These are phyloP conservation scores for Exophiala aquamarina DNA, from an alignment of 2,329 filamentous ascomycete species.

Conservation along the genomic window DNA sequence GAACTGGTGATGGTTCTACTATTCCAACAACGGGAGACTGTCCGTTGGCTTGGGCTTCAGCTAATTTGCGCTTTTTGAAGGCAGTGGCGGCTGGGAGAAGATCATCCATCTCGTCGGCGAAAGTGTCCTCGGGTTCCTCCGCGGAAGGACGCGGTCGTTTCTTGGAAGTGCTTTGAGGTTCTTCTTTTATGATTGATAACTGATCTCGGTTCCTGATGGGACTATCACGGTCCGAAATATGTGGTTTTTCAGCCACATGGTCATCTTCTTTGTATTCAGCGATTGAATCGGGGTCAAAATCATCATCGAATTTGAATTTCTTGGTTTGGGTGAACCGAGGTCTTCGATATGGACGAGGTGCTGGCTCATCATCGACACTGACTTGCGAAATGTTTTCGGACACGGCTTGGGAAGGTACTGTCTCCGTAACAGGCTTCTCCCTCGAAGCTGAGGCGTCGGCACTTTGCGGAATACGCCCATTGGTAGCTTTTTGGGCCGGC, in stretches of 20 bases:
- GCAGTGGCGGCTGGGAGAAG: conserved; percentile 75
- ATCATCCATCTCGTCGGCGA: conserved; percentile 63
- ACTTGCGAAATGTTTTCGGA: conserved; percentile 10
- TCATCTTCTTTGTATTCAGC: conserved; percentile 16
- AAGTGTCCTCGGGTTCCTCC: conserved; percentile 32
- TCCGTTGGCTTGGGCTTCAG: conserved; percentile 48
- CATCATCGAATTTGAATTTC: conserved; percentile 73
- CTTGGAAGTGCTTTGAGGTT: conserved; percentile 27
- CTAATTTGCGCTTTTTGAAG: conserved; percentile 75
- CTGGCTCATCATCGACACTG: conserved; percentile 14
- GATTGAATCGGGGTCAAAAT: conserved; percentile 43
- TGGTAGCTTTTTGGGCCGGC: not conserved
- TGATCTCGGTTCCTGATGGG: not conserved
- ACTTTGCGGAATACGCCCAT: not conserved
- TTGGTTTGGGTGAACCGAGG: conserved; percentile 28
- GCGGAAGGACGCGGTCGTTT: conserved; percentile 32
- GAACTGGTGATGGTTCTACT: conserved; percentile 19
- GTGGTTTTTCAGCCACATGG: conserved; percentile 2
- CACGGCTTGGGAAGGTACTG: conserved; percentile 2
- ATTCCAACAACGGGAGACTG: conserved; percentile 7
- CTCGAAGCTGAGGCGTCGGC: conserved; percentile 36
- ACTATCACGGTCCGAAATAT: conserved; percentile 1
- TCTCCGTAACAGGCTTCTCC: conserved; percentile 2
- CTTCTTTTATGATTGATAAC: conserved; percentile 22
- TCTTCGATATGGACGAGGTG: conserved; percentile 36